Evolutionary conservation across 2,329 filamentous ascomycete genomes (phyloP).

Genomic region (Pseudocercospora macadamiae): DNA sequence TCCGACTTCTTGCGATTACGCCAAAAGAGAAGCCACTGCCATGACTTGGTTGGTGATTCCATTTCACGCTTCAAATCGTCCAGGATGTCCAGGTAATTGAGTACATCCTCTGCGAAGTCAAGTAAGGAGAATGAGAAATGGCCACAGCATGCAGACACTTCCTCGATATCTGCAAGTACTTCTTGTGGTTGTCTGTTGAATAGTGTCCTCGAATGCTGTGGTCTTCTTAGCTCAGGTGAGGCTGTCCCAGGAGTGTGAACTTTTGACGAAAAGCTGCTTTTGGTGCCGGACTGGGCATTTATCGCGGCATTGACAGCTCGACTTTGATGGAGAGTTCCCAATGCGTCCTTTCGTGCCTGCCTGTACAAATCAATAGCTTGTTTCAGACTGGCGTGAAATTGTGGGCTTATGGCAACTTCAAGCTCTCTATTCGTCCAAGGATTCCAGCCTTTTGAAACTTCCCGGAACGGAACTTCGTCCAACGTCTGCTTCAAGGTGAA

Average conservation of each 20-base stretch:
- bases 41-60: slow-evolving; percentile 64
- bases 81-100: slow-evolving; percentile 77
- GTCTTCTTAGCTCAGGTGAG: slow-evolving; percentile 20
- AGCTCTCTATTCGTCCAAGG: slow-evolving; percentile 53
- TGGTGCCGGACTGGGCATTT: slow-evolving; percentile 62
- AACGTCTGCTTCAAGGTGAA: slow-evolving; percentile 88
- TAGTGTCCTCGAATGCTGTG: slow-evolving; percentile 19
- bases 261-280: slow-evolving; percentile 45
- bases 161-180: slow-evolving; percentile 90
- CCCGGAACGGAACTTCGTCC: slow-evolving; percentile 75
- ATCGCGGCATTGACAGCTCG: slow-evolving; percentile 66
- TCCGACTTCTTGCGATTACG: slow-evolving; percentile 26
- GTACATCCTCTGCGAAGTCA: slow-evolving; percentile 88
- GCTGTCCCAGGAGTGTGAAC: slow-evolving; percentile 42
- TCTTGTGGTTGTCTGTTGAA: slow-evolving; percentile 51
- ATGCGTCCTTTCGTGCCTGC: slow-evolving; percentile 71
- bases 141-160: slow-evolving; percentile 95
- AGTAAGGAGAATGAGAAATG: slow-evolving; percentile 93
- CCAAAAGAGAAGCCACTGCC: slow-evolving; percentile 91
- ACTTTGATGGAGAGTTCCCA: slow-evolving; percentile 77
- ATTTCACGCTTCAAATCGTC: slow-evolving; percentile 77
- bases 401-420: slow-evolving; percentile 73
- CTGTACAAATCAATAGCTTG: slow-evolving; percentile 82
- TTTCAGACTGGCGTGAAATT: slow-evolving; percentile 77
- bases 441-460: slow-evolving; percentile 35